Percentiles rank a stretch among this genome's conserved stretches.
Evolutionary conservation across 192 early-diverging fungal genomes (phyloP).

Genomic region (Coemansia interrupta): DNA sequence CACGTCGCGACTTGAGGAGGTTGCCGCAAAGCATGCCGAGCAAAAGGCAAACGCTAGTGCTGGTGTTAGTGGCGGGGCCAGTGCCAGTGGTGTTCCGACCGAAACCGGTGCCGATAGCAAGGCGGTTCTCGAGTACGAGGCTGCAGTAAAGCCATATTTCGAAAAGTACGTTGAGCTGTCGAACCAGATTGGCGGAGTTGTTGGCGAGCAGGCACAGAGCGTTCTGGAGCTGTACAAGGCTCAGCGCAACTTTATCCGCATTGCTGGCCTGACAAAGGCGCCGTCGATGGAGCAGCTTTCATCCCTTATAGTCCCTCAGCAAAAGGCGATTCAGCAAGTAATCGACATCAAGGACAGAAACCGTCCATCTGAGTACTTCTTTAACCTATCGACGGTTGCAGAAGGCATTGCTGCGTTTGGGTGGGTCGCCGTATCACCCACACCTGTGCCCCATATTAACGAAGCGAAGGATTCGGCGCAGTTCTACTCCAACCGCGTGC

Average conservation of each 20-base stretch:
- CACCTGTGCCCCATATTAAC: conserved; percentile 80
- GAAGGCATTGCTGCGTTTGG: conserved; percentile 89
- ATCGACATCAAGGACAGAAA: conserved; percentile 74
- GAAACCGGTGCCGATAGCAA: conserved; percentile 43
- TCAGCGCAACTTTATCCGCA: conserved; percentile 71
- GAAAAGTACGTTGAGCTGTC: conserved; percentile 41
- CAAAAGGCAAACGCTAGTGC: conserved; percentile 25
- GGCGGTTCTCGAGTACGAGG: conserved; percentile 54
- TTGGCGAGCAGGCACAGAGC: conserved; percentile 59
- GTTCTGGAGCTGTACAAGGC: conserved; percentile 63
- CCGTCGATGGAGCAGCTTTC: conserved; percentile 64
- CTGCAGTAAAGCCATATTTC: conserved; percentile 41
- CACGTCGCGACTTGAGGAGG: conserved; percentile 83
- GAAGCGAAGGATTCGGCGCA: conserved; percentile 90
- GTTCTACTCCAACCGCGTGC: conserved; percentile 88
- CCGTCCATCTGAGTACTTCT: conserved; percentile 67
- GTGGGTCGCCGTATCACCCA: conserved; percentile 87
- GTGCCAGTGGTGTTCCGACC: background rate
- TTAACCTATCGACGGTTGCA: conserved; percentile 79
- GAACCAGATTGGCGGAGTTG: conserved; percentile 58
- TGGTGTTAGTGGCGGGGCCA: conserved; percentile 22
- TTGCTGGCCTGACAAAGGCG: conserved; percentile 73
- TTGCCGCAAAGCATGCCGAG: conserved; percentile 61
- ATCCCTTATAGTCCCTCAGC: conserved; percentile 66
- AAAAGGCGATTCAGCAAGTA: conserved; percentile 62